These are phyloP conservation scores for Yamadazyma conglobata DNA, from an alignment of 1,139 yeast genomes.

Conservation along the genomic window DNA sequence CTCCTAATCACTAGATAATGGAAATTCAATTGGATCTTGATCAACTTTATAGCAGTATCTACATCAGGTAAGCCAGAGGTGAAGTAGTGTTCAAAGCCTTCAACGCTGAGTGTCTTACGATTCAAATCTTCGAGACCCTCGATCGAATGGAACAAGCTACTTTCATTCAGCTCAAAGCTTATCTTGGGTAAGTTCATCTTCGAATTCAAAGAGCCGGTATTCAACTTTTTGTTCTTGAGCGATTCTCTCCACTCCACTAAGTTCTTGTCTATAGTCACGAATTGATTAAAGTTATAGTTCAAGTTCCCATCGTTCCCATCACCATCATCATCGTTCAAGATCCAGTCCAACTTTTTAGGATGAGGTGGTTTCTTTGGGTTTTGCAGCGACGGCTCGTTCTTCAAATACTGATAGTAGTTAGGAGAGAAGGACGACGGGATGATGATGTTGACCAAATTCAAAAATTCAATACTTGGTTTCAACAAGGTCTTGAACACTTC, in stretches of 20 bases:
- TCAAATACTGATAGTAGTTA: constrained; percentile 45
- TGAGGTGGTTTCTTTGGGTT: constrained; percentile 18
- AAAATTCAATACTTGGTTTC: constrained; percentile 45
- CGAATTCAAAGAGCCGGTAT: constrained; percentile 28
- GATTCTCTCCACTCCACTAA: constrained; percentile 43
- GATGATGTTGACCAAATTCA: constrained; percentile 43
- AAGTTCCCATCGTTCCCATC: constrained; percentile 51
- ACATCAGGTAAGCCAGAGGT: constrained; percentile 39
- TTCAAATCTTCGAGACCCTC: constrained; percentile 13
- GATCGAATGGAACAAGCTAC: constrained; percentile 34
- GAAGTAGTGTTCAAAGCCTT: constrained; percentile 28
- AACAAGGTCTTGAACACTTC: constrained; percentile 37
- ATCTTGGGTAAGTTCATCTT: constrained; percentile 37
- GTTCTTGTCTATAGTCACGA: constrained; percentile 43
- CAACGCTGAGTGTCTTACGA: constrained; percentile 24
- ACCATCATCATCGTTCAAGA: constrained; percentile 47
- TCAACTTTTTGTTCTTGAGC: constrained; percentile 28
- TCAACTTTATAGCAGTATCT: constrained; percentile 38
- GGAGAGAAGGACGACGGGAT: constrained; percentile 51
- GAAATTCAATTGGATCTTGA: constrained; percentile 44
- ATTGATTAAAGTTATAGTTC: constrained; percentile 46
- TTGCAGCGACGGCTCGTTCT: constrained; percentile 20
- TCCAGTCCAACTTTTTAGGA: constrained; percentile 42
- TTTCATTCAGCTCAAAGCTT: constrained; percentile 15
- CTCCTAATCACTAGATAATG: constrained; percentile 44